These are phyloP conservation scores for Casuarina glauca DNA, from an alignment of 306 rosid species.

Conservation along the genomic window DNA sequence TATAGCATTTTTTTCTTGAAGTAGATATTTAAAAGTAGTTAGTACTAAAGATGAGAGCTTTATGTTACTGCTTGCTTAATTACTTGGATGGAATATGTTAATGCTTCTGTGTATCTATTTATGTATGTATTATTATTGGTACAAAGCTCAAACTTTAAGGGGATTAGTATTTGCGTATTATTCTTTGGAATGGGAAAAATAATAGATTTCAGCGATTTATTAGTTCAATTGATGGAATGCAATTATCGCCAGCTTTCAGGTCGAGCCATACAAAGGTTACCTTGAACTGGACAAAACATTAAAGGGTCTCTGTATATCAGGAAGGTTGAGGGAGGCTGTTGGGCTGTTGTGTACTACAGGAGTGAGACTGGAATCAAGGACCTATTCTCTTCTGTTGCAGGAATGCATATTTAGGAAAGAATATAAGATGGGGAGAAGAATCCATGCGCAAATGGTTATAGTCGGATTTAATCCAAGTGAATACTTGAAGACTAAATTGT, in stretches of 20 bases:
- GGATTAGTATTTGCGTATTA: not conserved
- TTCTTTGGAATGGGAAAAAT: conserved; percentile 21
- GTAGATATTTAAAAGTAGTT: too few species aligned
- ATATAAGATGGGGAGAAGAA: conserved; percentile 52
- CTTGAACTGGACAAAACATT: conserved; percentile 48
- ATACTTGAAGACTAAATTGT: conserved; percentile 59
- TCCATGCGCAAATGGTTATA: conserved; percentile 59
- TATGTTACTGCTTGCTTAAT: not conserved
- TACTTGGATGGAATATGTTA: conserved; percentile 2
- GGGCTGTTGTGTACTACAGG: conserved; percentile 52
- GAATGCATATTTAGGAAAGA: conserved; percentile 71
- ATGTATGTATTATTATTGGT: not conserved
- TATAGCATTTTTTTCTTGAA: not conserved
- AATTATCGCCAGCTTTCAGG: conserved; percentile 75
- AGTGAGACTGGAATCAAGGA: conserved; percentile 34
- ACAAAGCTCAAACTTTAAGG: not conserved
- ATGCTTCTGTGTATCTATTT: not conserved
- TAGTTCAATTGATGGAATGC: conserved; percentile 29
- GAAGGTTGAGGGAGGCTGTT: conserved; percentile 59
- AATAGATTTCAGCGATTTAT: conserved; percentile 19
- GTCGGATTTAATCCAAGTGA: conserved; percentile 56
- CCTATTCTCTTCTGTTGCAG: conserved; percentile 74
- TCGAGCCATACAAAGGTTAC: conserved; percentile 34
- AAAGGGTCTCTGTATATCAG: conserved; percentile 54
- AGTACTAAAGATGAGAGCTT: not conserved